Base-by-base conservation (phyloP, 352 stramenopile species). In the Pythium brassicae region DNA sequence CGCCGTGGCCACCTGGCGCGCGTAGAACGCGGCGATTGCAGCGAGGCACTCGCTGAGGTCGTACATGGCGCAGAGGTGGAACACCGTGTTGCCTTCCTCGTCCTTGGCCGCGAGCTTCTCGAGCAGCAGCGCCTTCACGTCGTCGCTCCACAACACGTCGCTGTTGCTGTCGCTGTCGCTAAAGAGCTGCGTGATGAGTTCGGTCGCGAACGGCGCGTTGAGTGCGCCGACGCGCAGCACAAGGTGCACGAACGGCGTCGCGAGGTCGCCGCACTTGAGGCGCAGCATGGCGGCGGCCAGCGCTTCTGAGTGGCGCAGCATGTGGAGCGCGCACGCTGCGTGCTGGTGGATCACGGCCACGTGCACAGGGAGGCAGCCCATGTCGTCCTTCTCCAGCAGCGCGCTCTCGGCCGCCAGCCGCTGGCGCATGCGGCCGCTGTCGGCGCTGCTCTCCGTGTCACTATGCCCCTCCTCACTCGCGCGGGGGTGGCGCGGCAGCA, bases 291-390 rank as follows among this genome's bases (percentile, higher is more conserved):
- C 81, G 39, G 72, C 72, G 35, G 73, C 79, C 26, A 93, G 83
- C 53, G 75, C 68, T 6, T 79, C 61, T 29, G 80, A 93, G 65
- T 87, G 83, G 43, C 65, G 72, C 32, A 90, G 59, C 37, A 91
- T 26, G 53, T 88, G 74, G 37, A 73, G 26, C 37, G 63, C 63
- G 44, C 65, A 80, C 19, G 71, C 70, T 6, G 56, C 35, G 37
- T 61, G 71, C 54, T 87, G 71, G 59, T 93, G 65, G 50, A 93
- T 75, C 22, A 85, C 44, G 17, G 79, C 83, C 35, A 90, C 63
- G 50, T 95, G 85, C 19, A 96, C 56, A 9, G 87, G 82, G 37
- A 93, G 72, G 50, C 86, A 92, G 22, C 85, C 85, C 74, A 87
- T 89, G 49, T 90, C 76, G 62, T 96, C 87, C 55, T 87, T 88